Percentiles rank a stretch among this genome's conserved stretches.
Conservation (phyloP, 495 filamentous ascomycete genomes). For the Aeminium ludgeri region DNA sequence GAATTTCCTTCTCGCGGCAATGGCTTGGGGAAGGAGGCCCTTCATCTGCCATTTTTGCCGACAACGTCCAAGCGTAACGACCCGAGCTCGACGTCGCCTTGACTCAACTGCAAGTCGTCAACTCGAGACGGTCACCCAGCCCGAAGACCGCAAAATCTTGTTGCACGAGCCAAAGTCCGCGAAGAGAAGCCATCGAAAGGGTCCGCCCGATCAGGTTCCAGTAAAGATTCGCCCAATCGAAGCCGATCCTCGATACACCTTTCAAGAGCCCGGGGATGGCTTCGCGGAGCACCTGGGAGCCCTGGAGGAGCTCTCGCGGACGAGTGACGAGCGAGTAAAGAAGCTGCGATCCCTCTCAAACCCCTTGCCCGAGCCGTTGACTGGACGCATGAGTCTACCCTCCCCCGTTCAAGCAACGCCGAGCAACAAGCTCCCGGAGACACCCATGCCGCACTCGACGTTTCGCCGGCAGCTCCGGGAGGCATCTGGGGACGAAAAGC, state of each 20-base stretch:
- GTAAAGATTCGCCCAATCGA: background rate
- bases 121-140: too few relatives aligned
- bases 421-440: background rate
- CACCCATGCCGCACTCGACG: constrained; percentile 2
- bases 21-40: too few relatives aligned
- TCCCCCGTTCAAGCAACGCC: background rate
- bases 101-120: too few relatives aligned
- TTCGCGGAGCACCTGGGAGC: background rate
- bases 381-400: background rate
- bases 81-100: too few relatives aligned
- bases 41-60: too few relatives aligned
- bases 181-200: background rate
- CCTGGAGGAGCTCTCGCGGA: constrained; percentile 7
- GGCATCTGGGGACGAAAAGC: background rate
- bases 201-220: background rate
- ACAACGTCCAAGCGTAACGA: too few relatives aligned
- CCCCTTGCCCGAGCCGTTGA: constrained; percentile 6
- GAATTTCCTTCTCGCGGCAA: too few relatives aligned
- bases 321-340: constrained; percentile 3
- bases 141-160: too few relatives aligned
- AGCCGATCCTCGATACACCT: background rate
- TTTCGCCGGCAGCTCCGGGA: constrained; percentile 3
- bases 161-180: background rate
- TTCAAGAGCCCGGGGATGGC: background rate
- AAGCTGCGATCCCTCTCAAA: constrained; percentile 8